Base-by-base conservation (phyloP, 306 rosid genomes). In the Trifolium repens region DNA sequence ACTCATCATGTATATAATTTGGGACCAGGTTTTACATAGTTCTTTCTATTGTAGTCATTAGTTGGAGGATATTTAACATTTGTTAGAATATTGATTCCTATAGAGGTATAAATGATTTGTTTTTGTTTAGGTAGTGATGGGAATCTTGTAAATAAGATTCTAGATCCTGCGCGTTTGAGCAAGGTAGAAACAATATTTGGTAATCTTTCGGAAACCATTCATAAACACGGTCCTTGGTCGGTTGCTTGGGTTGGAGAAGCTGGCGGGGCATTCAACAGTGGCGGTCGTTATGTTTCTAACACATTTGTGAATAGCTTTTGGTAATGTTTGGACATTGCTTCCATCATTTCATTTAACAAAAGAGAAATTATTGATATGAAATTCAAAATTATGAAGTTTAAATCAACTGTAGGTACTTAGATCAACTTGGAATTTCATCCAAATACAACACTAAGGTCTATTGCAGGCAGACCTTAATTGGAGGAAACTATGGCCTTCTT, bases 161-260 rank as follows among this genome's bases (percentile, higher is more conserved):
- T 94, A 80, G 84, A 93, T 73, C 99, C 99, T 17, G 43, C 39
- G 75, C 71, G 30, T 76, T 84, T 92, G 76, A 87, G 87, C 87
- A 84, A 16, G 59, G 80, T 88, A 44, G 83, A 88, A 62, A 42
- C 82, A 54, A 67, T 46, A 15, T 92, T 92, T 62, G 59, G 79
- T 71, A 83, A 62, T 67, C 82, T 94, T 71, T 79, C 85, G 32
- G 84, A 80, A 44, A 94, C 89, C 53, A 82, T 90, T 68, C 52
- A 85, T 52, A 80, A 69, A 52, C 39, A 87, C 26, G 97, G 99
- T 14, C 96, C 93, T 50, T 90, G 97, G 97, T 81, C 96, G 70
- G 82, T 85, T 55, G 89, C 92, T 32, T 94, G 99, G 99, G 96
- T 94, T 22, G 98, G 99, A 58, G 99, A 94, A 89, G 86, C 99